Percentiles rank a stretch among this genome's conserved stretches.
phyloP scores from a whole-genome alignment of 2,329 filamentous ascomycete genomes.

The Phoma sp. region DNA sequence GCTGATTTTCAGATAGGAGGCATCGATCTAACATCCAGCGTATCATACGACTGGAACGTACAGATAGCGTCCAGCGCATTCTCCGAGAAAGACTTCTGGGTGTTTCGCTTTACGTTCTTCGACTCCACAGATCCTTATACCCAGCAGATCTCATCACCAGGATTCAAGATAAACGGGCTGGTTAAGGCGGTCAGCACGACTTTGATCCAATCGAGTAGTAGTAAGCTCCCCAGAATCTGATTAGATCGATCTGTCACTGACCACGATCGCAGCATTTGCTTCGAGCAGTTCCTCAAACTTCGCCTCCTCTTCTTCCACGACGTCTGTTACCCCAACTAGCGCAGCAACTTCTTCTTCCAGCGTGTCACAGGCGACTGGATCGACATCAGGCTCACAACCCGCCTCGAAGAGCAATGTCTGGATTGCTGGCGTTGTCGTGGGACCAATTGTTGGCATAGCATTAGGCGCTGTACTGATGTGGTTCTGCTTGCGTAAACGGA shows the following conservation, averaged over 20 bases:
- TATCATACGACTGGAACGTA: no score
- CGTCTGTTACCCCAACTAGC: background rate
- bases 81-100: no score
- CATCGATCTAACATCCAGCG: no score
- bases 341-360: background rate
- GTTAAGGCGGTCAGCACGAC: conserved; percentile 14
- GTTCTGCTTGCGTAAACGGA: conserved; percentile 10
- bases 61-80: no score
- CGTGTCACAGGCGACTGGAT: conserved; percentile 2
- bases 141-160: no score
- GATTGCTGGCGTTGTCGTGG: conserved; percentile 22
- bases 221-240: background rate
- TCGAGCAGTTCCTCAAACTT: conserved; percentile 8
- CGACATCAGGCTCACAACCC: conserved; percentile 1
- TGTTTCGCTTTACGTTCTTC: no score
- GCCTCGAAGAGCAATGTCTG: conserved; percentile 16
- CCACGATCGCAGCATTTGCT: conserved; percentile 10
- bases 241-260: background rate
- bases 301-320: conserved; percentile 1
- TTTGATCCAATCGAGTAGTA: conserved; percentile 15
- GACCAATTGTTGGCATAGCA: conserved; percentile 17
- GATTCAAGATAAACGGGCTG: conserved; percentile 19
- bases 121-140: no score
- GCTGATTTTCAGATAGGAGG: no score
- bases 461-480: conserved; percentile 20